These are phyloP conservation scores for Austroboletus novae-zelandiae DNA, from an alignment of 1,284 basidiomycete genomes.

Conservation along the genomic window DNA sequence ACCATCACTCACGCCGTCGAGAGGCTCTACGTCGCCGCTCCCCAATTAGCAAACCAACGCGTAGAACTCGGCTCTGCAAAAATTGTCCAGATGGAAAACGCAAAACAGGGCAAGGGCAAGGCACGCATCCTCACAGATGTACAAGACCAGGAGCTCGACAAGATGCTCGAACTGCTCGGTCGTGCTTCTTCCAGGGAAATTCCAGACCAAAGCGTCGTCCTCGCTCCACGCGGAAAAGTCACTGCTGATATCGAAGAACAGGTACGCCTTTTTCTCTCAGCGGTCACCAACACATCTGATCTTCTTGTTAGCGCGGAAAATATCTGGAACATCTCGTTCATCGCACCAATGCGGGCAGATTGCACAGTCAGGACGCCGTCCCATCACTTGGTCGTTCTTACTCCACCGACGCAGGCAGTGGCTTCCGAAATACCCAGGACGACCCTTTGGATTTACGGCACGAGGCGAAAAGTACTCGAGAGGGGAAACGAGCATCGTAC, in stretches of 20 bases:
- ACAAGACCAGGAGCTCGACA: conserved; percentile 59
- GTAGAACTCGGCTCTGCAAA: conserved; percentile 76
- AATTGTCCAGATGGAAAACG: conserved; percentile 62
- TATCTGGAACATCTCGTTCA: conserved; percentile 69
- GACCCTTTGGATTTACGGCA: neutral
- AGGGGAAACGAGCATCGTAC: conserved; percentile 24
- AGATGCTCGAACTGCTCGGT: conserved; percentile 67
- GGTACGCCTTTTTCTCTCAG: conserved; percentile 37
- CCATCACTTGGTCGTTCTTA: conserved; percentile 7
- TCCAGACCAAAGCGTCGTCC: conserved; percentile 62
- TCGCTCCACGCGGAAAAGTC: conserved; percentile 50
- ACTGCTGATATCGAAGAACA: conserved; percentile 57
- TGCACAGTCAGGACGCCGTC: conserved; percentile 69
- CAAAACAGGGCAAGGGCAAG: conserved; percentile 49
- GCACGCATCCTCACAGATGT: conserved; percentile 15
- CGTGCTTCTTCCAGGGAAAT: conserved; percentile 68
- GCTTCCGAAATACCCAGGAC: neutral
- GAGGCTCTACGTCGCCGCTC: conserved; percentile 75
- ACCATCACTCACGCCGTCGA: conserved; percentile 83
- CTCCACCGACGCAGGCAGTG: conserved; percentile 1
- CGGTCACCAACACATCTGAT: neutral
- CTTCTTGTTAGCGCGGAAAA: conserved; percentile 50
- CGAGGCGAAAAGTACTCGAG: conserved; percentile 10
- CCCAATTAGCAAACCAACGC: conserved; percentile 83
- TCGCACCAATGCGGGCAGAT: conserved; percentile 64